phyloP scores from a whole-genome alignment of 139 green algal species.

The Coelastrella sp. region DNA sequence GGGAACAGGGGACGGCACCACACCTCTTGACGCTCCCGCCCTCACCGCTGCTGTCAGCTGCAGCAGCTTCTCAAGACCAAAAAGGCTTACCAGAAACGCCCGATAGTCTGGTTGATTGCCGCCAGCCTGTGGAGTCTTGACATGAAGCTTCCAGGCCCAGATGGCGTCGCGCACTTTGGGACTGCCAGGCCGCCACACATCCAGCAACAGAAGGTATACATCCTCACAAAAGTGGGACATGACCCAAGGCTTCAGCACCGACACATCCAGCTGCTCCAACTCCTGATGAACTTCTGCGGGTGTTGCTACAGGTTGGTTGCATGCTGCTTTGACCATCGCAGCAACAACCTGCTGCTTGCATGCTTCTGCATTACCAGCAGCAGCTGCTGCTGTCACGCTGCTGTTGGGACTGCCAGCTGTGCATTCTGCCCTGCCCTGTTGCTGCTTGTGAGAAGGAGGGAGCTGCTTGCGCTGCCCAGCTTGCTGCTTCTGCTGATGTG shows the following conservation, averaged over 20 bases:
- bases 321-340: neutral
- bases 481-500: neutral
- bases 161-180: slow-evolving; percentile 49
- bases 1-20: neutral
- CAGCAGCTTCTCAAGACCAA: slow-evolving; percentile 51
- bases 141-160: slow-evolving; percentile 51
- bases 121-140: neutral
- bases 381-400: neutral
- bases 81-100: slow-evolving; percentile 56
- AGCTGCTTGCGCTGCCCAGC: neutral
- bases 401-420: slow-evolving; percentile 1
- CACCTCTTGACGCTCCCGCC: neutral
- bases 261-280: slow-evolving; percentile 24
- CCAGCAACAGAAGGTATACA: slow-evolving; percentile 54
- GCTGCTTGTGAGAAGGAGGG: neutral
- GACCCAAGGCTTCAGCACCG: slow-evolving; percentile 26
- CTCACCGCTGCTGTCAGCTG: slow-evolving; percentile 27
- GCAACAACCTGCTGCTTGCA: neutral
- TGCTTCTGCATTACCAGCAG: neutral
- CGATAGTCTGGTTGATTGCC: slow-evolving; percentile 32
- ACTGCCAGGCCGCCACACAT: slow-evolving; percentile 51
- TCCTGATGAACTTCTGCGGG: neutral
- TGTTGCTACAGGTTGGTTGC: neutral
- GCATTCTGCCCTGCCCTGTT: neutral
- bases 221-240: slow-evolving; percentile 44